A percentile compares a stretch with the other conserved stretches of the same genome.
These are phyloP conservation scores for Alectoria sarmentosa DNA, from an alignment of 495 filamentous ascomycete species.

Conservation along the genomic window DNA sequence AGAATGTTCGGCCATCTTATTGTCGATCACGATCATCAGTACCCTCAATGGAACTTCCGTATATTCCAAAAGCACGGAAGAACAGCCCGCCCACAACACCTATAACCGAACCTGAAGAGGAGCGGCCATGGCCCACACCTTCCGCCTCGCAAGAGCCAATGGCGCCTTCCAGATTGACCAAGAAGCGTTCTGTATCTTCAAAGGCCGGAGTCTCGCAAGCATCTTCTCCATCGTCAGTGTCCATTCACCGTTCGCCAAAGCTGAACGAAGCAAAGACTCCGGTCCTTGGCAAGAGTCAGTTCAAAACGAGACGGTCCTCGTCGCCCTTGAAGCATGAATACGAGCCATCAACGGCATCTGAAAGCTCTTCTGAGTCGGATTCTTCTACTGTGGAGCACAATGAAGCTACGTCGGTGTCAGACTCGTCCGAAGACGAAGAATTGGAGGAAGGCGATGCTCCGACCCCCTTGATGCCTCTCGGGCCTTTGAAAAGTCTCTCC, in stretches of 20 bases:
- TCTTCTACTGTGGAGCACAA: conserved; percentile 46
- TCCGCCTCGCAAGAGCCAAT: neutral
- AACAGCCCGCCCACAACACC: conserved; percentile 34
- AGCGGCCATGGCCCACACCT: conserved; percentile 18
- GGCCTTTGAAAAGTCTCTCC: conserved; percentile 15
- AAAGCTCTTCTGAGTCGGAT: conserved; percentile 45
- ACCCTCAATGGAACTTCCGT: conserved; percentile 49
- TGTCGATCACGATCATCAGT: conserved; percentile 50
- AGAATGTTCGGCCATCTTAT: conserved; percentile 28
- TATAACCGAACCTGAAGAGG: conserved; percentile 21
- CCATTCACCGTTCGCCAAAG: conserved; percentile 45
- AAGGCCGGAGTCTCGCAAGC: conserved; percentile 26
- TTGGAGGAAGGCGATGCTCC: conserved; percentile 43
- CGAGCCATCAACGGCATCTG: conserved; percentile 77
- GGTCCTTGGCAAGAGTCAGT: conserved; percentile 40
- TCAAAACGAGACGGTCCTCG: conserved; percentile 57
- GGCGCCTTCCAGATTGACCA: conserved; percentile 9
- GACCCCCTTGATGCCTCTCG: conserved; percentile 32
- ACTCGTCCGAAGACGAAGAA: conserved; percentile 50
- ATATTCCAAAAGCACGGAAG: conserved; percentile 51
- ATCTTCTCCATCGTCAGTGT: conserved; percentile 47
- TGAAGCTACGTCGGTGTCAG: conserved; percentile 40
- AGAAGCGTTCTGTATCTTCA: conserved; percentile 13
- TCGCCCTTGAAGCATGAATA: conserved; percentile 98
- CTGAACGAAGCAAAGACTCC: conserved; percentile 47